These are phyloP conservation scores for Fusarium luffae DNA, from an alignment of 2,329 filamentous ascomycete species.

Conservation along the genomic window DNA sequence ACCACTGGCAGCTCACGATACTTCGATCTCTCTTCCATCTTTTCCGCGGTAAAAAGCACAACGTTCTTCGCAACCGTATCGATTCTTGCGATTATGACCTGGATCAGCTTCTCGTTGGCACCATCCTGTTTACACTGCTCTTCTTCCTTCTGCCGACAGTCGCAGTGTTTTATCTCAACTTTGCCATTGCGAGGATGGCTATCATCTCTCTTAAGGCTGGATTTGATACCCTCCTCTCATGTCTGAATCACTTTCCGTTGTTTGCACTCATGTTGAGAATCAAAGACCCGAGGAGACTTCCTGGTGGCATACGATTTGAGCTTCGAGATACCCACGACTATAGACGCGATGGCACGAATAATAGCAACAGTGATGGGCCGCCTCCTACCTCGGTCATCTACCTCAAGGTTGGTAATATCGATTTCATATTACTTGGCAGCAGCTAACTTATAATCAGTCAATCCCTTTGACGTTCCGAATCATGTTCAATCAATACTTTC, in stretches of 20 bases:
- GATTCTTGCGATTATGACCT: conserved; percentile 99
- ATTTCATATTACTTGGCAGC: background rate
- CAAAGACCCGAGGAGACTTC: conserved; percentile 90
- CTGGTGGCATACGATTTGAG: conserved; percentile 89
- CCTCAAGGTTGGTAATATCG: conserved; percentile 72
- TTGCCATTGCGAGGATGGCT: conserved; percentile 91
- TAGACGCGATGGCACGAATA: conserved; percentile 54
- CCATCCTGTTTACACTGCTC: conserved; percentile 93
- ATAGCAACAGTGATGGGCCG: conserved; percentile 56
- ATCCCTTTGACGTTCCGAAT: conserved; percentile 89
- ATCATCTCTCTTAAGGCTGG: conserved; percentile 93
- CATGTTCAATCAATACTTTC: conserved; percentile 98
- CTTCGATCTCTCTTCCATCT: conserved; percentile 98
- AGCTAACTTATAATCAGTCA: conserved; percentile 63
- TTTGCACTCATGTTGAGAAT: conserved; percentile 96
- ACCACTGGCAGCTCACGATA: conserved; percentile 98
- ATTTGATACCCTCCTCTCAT: conserved; percentile 91
- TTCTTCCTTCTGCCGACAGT: conserved; percentile 96
- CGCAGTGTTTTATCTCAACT: conserved; percentile 95
- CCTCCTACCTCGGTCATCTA: conserved; percentile 84
- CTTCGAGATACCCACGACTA: conserved; percentile 76
- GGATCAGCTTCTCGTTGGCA: conserved; percentile 94
- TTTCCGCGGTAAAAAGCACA: conserved; percentile 97
- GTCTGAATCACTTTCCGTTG: conserved; percentile 95
- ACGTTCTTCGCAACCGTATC: conserved; percentile 95